These are phyloP conservation scores for Starmerella etchellsii DNA, from an alignment of 805 yeast species.

Conservation along the genomic window DNA sequence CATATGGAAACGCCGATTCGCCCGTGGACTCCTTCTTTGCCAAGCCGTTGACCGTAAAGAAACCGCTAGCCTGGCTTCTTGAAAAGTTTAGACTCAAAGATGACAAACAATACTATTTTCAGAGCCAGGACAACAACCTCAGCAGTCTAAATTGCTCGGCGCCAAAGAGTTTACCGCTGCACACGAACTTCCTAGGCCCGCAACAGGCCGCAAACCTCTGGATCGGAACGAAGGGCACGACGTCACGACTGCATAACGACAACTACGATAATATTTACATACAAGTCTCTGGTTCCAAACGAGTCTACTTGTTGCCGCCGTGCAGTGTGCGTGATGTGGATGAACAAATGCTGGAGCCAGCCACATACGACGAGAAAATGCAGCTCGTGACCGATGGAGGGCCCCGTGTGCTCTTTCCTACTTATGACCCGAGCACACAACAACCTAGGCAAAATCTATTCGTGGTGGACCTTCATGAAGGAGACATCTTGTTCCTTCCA, in stretches of 20 bases:
- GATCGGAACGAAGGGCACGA: slow-evolving; percentile 26
- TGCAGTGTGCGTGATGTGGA: slow-evolving; percentile 23
- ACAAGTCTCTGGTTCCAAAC: slow-evolving; percentile 28
- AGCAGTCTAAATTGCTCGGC: slow-evolving; percentile 9
- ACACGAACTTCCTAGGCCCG: slow-evolving; percentile 16
- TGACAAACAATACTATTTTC: slow-evolving; percentile 26
- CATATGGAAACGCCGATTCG: slow-evolving; percentile 30
- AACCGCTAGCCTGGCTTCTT: slow-evolving; percentile 22
- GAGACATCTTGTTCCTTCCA: slow-evolving; percentile 30
- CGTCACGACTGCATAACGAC: slow-evolving; percentile 29
- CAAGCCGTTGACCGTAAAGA: slow-evolving; percentile 23
- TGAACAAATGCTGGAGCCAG: slow-evolving; percentile 24
- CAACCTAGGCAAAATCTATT: slow-evolving; percentile 14
- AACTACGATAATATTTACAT: slow-evolving; percentile 30
- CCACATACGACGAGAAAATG: slow-evolving; percentile 23
- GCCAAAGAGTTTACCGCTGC: slow-evolving; percentile 11
- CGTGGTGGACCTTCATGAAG: slow-evolving; percentile 26
- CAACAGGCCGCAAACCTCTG: slow-evolving; percentile 31
- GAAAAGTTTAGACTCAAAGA: slow-evolving; percentile 8
- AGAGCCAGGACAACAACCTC: slow-evolving; percentile 30
- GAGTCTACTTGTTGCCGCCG: slow-evolving; percentile 28
- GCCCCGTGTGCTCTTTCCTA: slow-evolving; percentile 24
- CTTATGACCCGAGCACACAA: slow-evolving; percentile 23
- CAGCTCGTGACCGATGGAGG: slow-evolving; percentile 12
- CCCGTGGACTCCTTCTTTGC: slow-evolving; percentile 26